Conservation (phyloP, 495 filamentous ascomycete species). For the Podospora didyma region DNA sequence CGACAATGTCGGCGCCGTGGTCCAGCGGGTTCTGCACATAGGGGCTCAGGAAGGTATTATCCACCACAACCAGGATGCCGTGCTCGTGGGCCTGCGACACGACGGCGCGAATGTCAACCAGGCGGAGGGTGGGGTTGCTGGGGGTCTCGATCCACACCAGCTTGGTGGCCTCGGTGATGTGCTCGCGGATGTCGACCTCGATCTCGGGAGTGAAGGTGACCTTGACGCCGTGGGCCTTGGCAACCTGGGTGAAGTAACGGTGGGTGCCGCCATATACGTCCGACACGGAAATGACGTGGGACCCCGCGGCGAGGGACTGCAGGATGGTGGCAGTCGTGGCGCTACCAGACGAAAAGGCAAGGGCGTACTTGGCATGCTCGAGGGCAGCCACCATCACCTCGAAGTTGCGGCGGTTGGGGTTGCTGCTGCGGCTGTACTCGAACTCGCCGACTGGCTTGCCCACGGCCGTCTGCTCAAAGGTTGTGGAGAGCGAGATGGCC, state of each 20-base stretch:
- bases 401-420: constrained; percentile 93
- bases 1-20: constrained; percentile 93
- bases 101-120: constrained; percentile 88
- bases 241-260: constrained; percentile 98
- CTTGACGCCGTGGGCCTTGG: constrained; percentile 85
- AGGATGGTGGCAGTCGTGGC: constrained; percentile 90
- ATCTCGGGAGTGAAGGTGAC: constrained; percentile 92
- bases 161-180: constrained; percentile 88
- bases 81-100: constrained; percentile 77
- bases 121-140: constrained; percentile 84
- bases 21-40: constrained; percentile 95
- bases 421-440: constrained; percentile 88
- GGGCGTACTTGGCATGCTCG: constrained; percentile 86
- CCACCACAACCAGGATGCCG: constrained; percentile 91
- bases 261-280: constrained; percentile 98
- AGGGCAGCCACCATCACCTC: constrained; percentile 87
- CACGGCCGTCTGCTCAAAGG: constrained; percentile 80
- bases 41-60: constrained; percentile 96
- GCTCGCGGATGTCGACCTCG: constrained; percentile 74
- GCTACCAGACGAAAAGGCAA: constrained; percentile 93
- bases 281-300: constrained; percentile 91
- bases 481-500: constrained; percentile 91
- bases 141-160: constrained; percentile 97
- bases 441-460: constrained; percentile 80
- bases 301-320: constrained; percentile 86